Evolutionary conservation across 179 eudicot genomes (phyloP), one percentile per base, ranked within the genome.

Genomic region (Carnegiea gigantea): DNA sequence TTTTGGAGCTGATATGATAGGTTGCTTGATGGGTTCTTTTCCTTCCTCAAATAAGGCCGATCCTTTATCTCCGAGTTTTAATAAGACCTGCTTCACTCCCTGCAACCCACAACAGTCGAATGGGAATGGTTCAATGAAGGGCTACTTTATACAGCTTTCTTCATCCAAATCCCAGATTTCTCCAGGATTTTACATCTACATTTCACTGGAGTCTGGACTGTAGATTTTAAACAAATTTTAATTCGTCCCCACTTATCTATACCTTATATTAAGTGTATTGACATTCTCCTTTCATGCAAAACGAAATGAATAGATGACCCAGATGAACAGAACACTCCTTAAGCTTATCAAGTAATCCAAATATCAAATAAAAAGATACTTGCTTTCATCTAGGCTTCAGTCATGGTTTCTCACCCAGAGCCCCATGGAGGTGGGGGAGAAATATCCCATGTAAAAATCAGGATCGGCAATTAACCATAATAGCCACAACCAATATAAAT

Each of bases 41-140:
- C 98, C 97, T 89, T 92, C 84, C 43, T 85, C 78, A 76, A 92
- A 95, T 23, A 95, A 86, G 82, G 90, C 98, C 24, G 98, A 93
- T 30, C 98, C 97, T 87, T 92, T 93, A 28, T 54, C 91, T 73
- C 98, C 99, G 21, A 95, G 99, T 85, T 93, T 92, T 81, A 95
- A 93, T 33, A 93, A 88, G 36, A 93, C 92, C 88, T 93, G 86
- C 80, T 86, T 90, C 70, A 92, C 97, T 51, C 97, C 97, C 98
- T 93, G 86, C 70, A 84, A 77, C 15, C 36, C 51, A 18, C 17
- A 46, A 13, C 24, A 84, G 23, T 23, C 3, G n/a, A 2, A 65
- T 5, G 6, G 43, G 43, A 64, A 20, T 57, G 62, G n/a, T 57
- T 57, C 62, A 57, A 15, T 57, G 17, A 57, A 57, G 62, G 62